Base-by-base conservation (phyloP, 805 yeast species). In the Saccharomycopsis sp. region DNA sequence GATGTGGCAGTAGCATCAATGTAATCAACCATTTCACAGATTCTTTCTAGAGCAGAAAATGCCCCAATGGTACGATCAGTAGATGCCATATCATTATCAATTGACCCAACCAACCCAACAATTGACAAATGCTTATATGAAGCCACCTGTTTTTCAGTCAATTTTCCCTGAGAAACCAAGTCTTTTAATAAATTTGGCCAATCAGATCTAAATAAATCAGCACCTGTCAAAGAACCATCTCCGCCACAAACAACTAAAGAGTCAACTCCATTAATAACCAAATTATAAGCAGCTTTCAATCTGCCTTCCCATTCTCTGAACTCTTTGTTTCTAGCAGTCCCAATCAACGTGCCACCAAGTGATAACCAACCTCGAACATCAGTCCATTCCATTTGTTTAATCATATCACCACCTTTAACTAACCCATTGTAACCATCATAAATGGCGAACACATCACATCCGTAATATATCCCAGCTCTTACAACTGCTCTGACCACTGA, bases 341-440 rank as follows among this genome's bases (percentile, higher is more conserved):
- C 90, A 51, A 83, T 83, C 47, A 74, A 71, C 38, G 90, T 83
- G 60, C 90, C 90, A 50, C 90, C 90, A 47, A 68, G 72, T 6
- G 79, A 66, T 34, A 81, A 63, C 77, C 78, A 82, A 20, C 84
- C 83, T 51, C 86, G 66, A 26, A 83, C 90, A 50, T 79, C 85
- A 51, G 70, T 74, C 90, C 90, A 83, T 38, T 66, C 63, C 79
- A 81, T 77, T 60, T 78, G 71, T 51, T 68, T 71, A 53, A 83
- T 75, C 43, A 63, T 64, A 38, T 71, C 69, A 33, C 96, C 97
- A 45, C 97, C 97, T 48, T 72, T 67, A 20, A 93, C 89, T 47
- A 93, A 72, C 50, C 98, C 98, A 52, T 85, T 84, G 70, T 93
- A 93, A 51, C 98, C 98, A 66, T 93, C 98, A 61, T 77, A 81